Percentiles rank a stretch among this genome's conserved stretches.
Evolutionary conservation across 352 stramenopile genomes (phyloP).

Genomic region (Thraustochytrium striatum): DNA sequence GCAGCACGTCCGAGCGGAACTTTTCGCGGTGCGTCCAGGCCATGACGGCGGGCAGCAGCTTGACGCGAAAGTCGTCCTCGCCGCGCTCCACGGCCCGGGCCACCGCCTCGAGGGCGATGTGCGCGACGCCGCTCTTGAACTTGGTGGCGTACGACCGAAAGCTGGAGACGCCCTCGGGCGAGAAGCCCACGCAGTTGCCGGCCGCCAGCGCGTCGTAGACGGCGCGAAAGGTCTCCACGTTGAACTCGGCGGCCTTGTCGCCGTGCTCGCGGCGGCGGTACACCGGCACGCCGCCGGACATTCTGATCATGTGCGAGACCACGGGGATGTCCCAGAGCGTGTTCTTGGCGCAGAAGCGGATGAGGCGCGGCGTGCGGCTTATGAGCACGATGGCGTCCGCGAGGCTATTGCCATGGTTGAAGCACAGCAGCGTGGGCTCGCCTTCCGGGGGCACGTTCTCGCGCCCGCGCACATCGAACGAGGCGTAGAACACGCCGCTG

Average conservation of each 20-base stretch:
- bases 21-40: slow-evolving; percentile 48
- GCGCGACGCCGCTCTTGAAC: slow-evolving; percentile 42
- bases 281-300: slow-evolving; percentile 40
- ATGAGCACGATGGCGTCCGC: slow-evolving; percentile 46
- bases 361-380: slow-evolving; percentile 23
- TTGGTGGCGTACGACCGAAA: slow-evolving; percentile 45
- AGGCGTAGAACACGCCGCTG: slow-evolving; percentile 17
- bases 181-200: slow-evolving; percentile 41
- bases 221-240: slow-evolving; percentile 41
- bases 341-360: slow-evolving; percentile 48
- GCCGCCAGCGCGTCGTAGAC: slow-evolving; percentile 27
- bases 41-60: slow-evolving; percentile 33
- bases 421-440: slow-evolving; percentile 42
- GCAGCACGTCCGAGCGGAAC: slow-evolving; percentile 43
- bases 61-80: slow-evolving; percentile 36
- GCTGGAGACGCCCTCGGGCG: slow-evolving; percentile 24
- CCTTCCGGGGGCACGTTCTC: slow-evolving; percentile 29
- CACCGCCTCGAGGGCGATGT: slow-evolving; percentile 44
- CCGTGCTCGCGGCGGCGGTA: slow-evolving; percentile 39
- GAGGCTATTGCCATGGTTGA: slow-evolving; percentile 49
- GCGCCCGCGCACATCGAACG: slow-evolving; percentile 38
- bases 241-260: slow-evolving; percentile 30
- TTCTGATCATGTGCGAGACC: slow-evolving; percentile 6
- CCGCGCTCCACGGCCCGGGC: neutral
- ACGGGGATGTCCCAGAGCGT: slow-evolving; percentile 38